These are phyloP conservation scores for Sequoiadendron giganteum DNA, from an alignment of 75 land plant genomes.

Conservation along the genomic window DNA sequence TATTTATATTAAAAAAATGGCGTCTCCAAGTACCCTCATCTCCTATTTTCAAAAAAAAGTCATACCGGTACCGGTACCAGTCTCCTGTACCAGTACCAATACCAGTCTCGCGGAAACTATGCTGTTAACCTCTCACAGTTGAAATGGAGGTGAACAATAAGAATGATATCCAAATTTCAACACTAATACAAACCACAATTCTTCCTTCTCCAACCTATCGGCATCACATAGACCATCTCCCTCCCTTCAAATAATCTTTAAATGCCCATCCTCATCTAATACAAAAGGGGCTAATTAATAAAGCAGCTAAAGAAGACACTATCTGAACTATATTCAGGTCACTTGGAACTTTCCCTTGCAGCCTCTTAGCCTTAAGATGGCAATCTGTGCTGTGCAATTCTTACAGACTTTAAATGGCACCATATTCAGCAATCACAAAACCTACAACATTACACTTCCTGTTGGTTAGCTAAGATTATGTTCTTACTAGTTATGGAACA, in stretches of 20 bases:
- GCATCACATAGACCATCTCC: neutral
- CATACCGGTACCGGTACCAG: too few relatives aligned
- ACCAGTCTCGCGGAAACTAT: too few relatives aligned
- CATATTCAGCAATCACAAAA: neutral
- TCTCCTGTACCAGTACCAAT: too few relatives aligned
- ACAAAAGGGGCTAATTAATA: neutral
- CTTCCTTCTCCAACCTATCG: neutral
- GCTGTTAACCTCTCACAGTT: too few relatives aligned
- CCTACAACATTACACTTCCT: neutral
- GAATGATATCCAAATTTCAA: too few relatives aligned
- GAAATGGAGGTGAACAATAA: too few relatives aligned
- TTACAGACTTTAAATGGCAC: neutral
- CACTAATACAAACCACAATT: too few relatives aligned
- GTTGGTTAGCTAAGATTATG: neutral
- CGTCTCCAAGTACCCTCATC: too few relatives aligned
- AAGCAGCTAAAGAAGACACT: neutral
- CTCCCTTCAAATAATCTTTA: neutral
- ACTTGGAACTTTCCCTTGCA: neutral
- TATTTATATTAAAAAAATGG: too few relatives aligned
- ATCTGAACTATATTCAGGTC: neutral
- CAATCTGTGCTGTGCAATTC: neutral
- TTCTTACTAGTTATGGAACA: neutral
- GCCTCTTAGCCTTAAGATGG: neutral
- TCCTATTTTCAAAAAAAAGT: too few relatives aligned
- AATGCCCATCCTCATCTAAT: neutral